phyloP scores from a whole-genome alignment of 805 yeast species.

The Starmerella davenportii region DNA sequence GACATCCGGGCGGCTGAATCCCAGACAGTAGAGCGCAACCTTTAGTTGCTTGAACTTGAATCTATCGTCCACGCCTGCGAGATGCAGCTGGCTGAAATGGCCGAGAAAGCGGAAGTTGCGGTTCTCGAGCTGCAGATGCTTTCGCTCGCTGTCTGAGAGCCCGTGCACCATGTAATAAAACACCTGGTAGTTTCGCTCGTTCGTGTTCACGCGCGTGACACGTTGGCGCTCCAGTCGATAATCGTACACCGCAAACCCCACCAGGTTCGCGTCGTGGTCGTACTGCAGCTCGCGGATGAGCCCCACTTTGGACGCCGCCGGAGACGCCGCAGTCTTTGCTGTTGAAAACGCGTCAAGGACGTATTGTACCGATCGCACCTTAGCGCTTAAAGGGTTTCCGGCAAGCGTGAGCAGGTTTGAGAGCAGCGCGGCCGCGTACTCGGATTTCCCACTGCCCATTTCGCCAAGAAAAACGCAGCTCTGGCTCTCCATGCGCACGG shows the following conservation, averaged over 20 bases:
- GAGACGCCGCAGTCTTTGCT: constrained; percentile 23
- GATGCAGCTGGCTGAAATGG: constrained; percentile 26
- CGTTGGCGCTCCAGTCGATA: constrained; percentile 39
- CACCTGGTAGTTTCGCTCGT: constrained; percentile 42
- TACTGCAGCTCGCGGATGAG: constrained; percentile 38
- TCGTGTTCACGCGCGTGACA: constrained; percentile 32
- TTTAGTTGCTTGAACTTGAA: constrained; percentile 31
- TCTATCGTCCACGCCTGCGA: constrained; percentile 31
- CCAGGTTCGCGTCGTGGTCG: constrained; percentile 27
- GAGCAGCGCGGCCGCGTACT: constrained; percentile 21
- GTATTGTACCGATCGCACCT: constrained; percentile 22
- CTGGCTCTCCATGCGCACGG: constrained; percentile 24
- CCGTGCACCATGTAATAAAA: constrained; percentile 41
- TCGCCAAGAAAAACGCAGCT: constrained; percentile 26
- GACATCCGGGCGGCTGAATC: constrained; percentile 30
- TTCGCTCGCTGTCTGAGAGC: constrained; percentile 26
- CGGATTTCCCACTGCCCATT: constrained; percentile 26
- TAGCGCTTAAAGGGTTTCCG: constrained; percentile 23
- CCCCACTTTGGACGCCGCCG: constrained; percentile 35
- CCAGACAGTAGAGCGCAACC: constrained; percentile 33
- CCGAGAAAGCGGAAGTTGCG: constrained; percentile 29
- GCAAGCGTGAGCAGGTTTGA: constrained; percentile 22
- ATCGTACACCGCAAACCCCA: constrained; percentile 38
- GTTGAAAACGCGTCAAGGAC: constrained; percentile 26
- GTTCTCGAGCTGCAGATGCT: constrained; percentile 27